Base-by-base conservation (phyloP, 805 yeast species). In the Metschnikowia santaceciliae region DNA sequence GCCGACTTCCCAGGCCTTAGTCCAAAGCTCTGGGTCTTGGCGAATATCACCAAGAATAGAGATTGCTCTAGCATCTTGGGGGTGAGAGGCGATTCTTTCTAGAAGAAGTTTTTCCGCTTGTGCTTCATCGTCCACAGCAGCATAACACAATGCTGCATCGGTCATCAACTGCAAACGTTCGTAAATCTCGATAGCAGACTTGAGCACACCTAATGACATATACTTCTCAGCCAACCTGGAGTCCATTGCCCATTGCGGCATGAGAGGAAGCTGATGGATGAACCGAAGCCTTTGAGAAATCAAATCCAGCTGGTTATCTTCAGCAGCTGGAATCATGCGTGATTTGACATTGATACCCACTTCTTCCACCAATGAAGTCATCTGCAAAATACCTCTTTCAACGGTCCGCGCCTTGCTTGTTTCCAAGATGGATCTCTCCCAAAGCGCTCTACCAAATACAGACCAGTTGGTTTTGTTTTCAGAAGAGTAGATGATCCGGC, bases 381-480 rank as follows among this genome's bases (percentile, higher is more conserved):
- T 84, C 68, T 94, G 99, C 47, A 94, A 74, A 4, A 91, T 83
- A 46, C 98, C 98, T 65, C 99, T 79, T 69, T 94, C 98, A 22
- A 92, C 85, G 1, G 97, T 92, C 63, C 87, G 84, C 1, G 96
- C 82, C 57, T 83, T 84, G 46, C 78, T 76, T 0, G 96, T 80
- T 65, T 94, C 99, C 35, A 91, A 72, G 19, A 88, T 60, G 6
- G 97, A 89, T 65, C 98, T 80, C 61, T 86, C 88, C 97, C 97
- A 94, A 41, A 94, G 71, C 0, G 96, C 87, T 54, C 91, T 76
- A 2, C 91, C 81, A 61, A 84, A 90, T 3, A 92, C 66, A 1
- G 87, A 69, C 90, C 96, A 90, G 65, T 88, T 86, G 15, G 80
- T 77, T 1, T 70, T 56, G 14, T 50, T 51, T 4, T 71, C 69